Evolutionary conservation across 371 early-diverging fungal species (phyloP).

Genomic region (Lichtheimia hyalospora): DNA sequence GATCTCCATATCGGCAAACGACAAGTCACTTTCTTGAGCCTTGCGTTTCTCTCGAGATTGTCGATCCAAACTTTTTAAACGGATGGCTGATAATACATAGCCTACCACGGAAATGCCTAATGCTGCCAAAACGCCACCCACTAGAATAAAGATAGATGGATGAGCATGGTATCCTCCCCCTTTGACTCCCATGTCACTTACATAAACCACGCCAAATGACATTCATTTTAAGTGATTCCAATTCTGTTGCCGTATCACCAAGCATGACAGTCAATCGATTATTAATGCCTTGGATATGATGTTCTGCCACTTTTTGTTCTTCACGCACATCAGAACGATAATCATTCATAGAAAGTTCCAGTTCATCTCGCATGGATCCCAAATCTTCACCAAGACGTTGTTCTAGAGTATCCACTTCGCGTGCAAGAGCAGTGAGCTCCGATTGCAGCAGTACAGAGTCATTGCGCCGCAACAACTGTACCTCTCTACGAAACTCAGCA

Average conservation of each 20-base stretch:
- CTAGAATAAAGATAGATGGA: not conserved
- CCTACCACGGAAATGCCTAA: slow-evolving; percentile 15
- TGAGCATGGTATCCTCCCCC: not conserved
- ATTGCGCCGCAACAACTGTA: slow-evolving; percentile 76
- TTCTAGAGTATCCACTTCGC: slow-evolving; percentile 70
- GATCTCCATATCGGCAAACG: slow-evolving; percentile 19
- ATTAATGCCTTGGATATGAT: slow-evolving; percentile 73
- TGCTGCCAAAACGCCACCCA: slow-evolving; percentile 17
- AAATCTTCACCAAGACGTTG: slow-evolving; percentile 71
- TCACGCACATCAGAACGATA: slow-evolving; percentile 76
- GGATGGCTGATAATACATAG: slow-evolving; percentile 11
- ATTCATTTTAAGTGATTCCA: slow-evolving; percentile 78
- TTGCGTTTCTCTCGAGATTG: slow-evolving; percentile 1
- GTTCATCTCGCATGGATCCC: slow-evolving; percentile 67
- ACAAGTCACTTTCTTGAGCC: slow-evolving; percentile 1
- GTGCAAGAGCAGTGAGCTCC: slow-evolving; percentile 62
- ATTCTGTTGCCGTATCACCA: slow-evolving; percentile 73
- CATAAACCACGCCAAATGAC: slow-evolving; percentile 63
- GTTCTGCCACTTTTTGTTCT: slow-evolving; percentile 67
- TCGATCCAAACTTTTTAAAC: not conserved
- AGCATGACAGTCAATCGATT: slow-evolving; percentile 72
- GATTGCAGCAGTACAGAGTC: slow-evolving; percentile 70
- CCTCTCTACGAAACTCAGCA: slow-evolving; percentile 78
- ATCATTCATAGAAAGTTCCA: slow-evolving; percentile 82
- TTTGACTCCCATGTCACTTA: slow-evolving; percentile 16